Evolutionary conservation across 805 yeast species (phyloP), one percentile per base, ranked within the genome.

Genomic region (Candida maris): DNA sequence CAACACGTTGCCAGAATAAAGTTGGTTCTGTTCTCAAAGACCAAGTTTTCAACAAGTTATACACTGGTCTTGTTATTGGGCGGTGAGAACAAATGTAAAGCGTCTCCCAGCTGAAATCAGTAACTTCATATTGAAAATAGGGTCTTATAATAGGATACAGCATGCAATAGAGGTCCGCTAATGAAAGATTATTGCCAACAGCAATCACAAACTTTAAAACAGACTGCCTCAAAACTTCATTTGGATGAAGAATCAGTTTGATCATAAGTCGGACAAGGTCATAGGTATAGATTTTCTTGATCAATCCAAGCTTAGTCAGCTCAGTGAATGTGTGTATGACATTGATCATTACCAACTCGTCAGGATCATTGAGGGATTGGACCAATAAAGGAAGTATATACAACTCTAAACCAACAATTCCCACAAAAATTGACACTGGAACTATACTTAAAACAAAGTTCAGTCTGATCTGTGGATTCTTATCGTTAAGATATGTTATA

Each of bases 401-500:
- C 48, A 87, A 95, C 49, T 91, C 96, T 38, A 93, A 66, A 25
- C 93, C 76, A 0, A 85, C 70, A 0, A 80, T 76, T 0, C 98
- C 98, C 12, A 89, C 78, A 53, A 78, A 82, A 4, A 88, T 76
- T 0, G 95, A 83, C 7, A 93, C 67, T 1, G 81, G 77, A 2
- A 87, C 71, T 8, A 89, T 75, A 6, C 87, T 71, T 27, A 78
- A 72, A 24, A 91, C 79, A 49, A 93, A 80, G 4, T 80, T 77
- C 19, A 84, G 63, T 41, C 94, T 68, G 16, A 93, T 64, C 15
- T 77, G 71, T 0, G 81, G 64, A 51, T 79, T 78, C 37, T 77
- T 71, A 53, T 89, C 96, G 57, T 93, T 93, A 44, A 93, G 62
- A 52, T 88, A 93, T 0, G 97, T 89, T 29, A 93, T 89, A 38